Percentiles rank a stretch among this genome's conserved stretches.
Evolutionary conservation across 176 grass and related monocot genomes (phyloP).

Genomic region (Raddia guianensis): DNA sequence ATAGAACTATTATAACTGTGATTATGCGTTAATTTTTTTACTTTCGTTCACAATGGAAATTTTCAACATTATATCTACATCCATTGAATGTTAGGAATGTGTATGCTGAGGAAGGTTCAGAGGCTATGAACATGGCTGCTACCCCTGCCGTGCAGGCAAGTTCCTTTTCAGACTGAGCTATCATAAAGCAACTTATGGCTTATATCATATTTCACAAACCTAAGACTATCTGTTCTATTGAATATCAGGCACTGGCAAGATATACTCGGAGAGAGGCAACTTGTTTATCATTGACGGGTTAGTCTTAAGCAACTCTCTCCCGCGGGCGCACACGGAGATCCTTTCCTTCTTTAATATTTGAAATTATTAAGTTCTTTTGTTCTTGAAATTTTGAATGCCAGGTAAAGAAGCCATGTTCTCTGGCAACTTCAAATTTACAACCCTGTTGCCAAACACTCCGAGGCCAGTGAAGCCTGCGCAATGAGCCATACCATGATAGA

Average conservation of each 20-base stretch:
- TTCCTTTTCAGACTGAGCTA: constrained; percentile 42
- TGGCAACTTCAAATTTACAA: constrained; percentile 88
- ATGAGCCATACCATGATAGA: constrained; percentile 48
- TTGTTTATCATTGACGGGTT: constrained; percentile 85
- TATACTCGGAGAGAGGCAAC: constrained; percentile 87
- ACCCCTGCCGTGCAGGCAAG: constrained; percentile 72
- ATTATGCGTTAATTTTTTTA: constrained; percentile 9
- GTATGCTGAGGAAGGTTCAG: constrained; percentile 80
- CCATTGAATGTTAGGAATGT: constrained; percentile 70
- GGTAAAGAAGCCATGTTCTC: constrained; percentile 87
- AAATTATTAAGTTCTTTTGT: constrained; percentile 32
- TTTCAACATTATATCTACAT: constrained; percentile 21
- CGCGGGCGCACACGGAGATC: background rate
- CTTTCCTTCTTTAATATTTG: constrained; percentile 28
- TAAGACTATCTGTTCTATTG: constrained; percentile 41
- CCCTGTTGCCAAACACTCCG: constrained; percentile 44
- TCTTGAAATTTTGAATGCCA: constrained; percentile 36
- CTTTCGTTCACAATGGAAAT: constrained; percentile 22
- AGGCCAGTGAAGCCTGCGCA: constrained; percentile 44
- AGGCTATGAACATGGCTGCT: constrained; percentile 60
- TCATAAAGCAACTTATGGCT: background rate
- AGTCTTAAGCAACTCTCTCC: constrained; percentile 31
- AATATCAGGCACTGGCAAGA: constrained; percentile 82
- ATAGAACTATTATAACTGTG: background rate
- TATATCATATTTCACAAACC: constrained; percentile 22